These are phyloP conservation scores for Didymella exigua DNA, from an alignment of 2,329 filamentous ascomycete species.

Conservation along the genomic window DNA sequence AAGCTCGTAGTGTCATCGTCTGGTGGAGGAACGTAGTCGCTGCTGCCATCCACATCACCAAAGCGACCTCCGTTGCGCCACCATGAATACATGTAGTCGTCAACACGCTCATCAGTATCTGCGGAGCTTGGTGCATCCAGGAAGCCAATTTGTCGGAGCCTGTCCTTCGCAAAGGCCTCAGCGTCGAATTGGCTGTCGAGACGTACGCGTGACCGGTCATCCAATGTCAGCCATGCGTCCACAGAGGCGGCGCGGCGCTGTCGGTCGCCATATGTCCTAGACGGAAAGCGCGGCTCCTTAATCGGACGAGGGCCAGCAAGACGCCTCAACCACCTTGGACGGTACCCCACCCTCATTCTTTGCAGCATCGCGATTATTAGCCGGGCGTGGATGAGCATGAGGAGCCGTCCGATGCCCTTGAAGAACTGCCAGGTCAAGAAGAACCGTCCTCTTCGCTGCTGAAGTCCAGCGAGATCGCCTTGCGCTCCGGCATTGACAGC, in stretches of 20 bases:
- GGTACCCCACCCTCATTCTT: constrained; percentile 64
- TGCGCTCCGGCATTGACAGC: constrained; percentile 36
- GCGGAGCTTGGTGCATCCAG: constrained; percentile 35
- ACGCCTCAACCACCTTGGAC: constrained; percentile 68
- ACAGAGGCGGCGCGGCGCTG: constrained; percentile 14
- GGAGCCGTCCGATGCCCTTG: constrained; percentile 71
- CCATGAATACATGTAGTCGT: constrained; percentile 78
- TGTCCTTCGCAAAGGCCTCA: constrained; percentile 75
- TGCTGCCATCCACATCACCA: constrained; percentile 80
- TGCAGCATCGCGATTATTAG: constrained; percentile 61
- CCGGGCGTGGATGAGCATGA: constrained; percentile 64
- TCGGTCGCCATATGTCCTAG: constrained; percentile 1
- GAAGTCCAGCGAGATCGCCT: constrained; percentile 74
- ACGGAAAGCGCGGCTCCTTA: constrained; percentile 24
- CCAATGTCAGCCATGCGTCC: constrained; percentile 33
- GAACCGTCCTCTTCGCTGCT: constrained; percentile 80
- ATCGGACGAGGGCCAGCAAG: constrained; percentile 52
- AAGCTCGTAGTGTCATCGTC: constrained; percentile 81
- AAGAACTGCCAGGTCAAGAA: constrained; percentile 77
- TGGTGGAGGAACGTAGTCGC: constrained; percentile 69
- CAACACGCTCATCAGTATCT: constrained; percentile 67
- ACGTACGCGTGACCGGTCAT: constrained; percentile 31
- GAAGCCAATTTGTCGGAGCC: constrained; percentile 53
- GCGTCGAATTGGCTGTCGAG: constrained; percentile 66
- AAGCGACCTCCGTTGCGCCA: constrained; percentile 85